Base-by-base conservation (phyloP, 2,329 filamentous ascomycete species). In the Exophiala spinifera region DNA sequence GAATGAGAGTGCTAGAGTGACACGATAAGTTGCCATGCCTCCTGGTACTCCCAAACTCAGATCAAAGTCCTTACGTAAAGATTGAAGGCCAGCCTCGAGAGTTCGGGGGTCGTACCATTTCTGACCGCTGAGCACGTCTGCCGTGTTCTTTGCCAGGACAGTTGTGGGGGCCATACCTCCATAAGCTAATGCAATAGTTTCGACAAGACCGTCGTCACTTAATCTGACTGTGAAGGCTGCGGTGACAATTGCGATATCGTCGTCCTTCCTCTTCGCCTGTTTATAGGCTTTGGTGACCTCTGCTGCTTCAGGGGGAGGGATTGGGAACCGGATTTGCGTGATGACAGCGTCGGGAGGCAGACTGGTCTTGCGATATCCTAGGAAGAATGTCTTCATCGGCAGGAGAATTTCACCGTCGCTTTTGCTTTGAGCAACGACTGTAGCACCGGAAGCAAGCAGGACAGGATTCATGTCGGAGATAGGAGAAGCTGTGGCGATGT, bases 231-330 rank as follows among this genome's bases (percentile, higher is more conserved):
- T 83, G 53, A 97, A 72, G 1, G 91, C 91, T 21, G 88, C 85
- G 45, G 95, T 97, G 20, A 97, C 94, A 64, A 99, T 97, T 2
- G 94, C 94, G 67, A 99, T 97, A 67, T 99, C 94, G 65, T 99
- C 94, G 65, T 99, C 94, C 68, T 97, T 97, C 62, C 94, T 79
- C 76, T 99, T 99, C 0, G 94, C 85, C 70, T 97, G 92, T 72
- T 99, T 99, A 72, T 96, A 97, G 1, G 92, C 86, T 42, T 88
- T 82, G 69, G 96, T 87, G 67, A 86, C 90, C 68, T 97, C 94
- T 2, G 88, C 86, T 64, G 86, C 87, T 49, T 84, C 79, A 2
- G 78, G 78, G 0, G 88, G 87, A 2, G 42, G 42, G 10, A 88
- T 74, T 0, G 94, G 94, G 43, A 99, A 89, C 14, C 87, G 83